These are phyloP conservation scores for Camellia lanceoleosa DNA, from an alignment of 148 eudicot species.

Conservation along the genomic window DNA sequence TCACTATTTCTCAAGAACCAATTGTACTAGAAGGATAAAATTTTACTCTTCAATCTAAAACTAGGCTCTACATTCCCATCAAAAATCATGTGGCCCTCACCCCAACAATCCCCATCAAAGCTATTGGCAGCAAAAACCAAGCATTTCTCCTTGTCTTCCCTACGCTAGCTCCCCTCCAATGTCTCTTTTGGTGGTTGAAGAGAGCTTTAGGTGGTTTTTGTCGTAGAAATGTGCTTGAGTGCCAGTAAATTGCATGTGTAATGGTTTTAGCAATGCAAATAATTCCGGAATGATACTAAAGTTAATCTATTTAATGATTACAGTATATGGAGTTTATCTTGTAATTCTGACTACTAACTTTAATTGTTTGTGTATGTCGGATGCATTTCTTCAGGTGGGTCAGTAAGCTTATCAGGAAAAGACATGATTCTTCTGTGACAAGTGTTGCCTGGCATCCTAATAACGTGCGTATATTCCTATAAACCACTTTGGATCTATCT, in stretches of 20 bases:
- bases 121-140: too few relatives aligned
- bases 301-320: background rate
- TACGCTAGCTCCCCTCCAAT: too few relatives aligned
- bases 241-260: background rate
- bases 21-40: too few relatives aligned
- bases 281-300: background rate
- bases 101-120: too few relatives aligned
- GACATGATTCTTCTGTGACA: slow-evolving; percentile 93
- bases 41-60: too few relatives aligned
- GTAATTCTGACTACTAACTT: background rate
- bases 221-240: background rate
- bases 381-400: slow-evolving; percentile 77
- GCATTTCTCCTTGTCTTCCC: too few relatives aligned
- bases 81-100: too few relatives aligned
- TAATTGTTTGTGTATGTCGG: slow-evolving; percentile 14
- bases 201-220: background rate
- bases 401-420: slow-evolving; percentile 95
- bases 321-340: background rate
- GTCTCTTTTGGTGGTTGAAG: too few relatives aligned
- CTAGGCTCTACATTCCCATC: too few relatives aligned
- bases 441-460: slow-evolving; percentile 98
- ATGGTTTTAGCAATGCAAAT: slow-evolving; percentile 7
- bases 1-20: too few relatives aligned
- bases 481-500: background rate
- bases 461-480: slow-evolving; percentile 53